phyloP scores from a whole-genome alignment of 1,139 yeast species.

The Nakaseomyces kungkrabaensis region DNA sequence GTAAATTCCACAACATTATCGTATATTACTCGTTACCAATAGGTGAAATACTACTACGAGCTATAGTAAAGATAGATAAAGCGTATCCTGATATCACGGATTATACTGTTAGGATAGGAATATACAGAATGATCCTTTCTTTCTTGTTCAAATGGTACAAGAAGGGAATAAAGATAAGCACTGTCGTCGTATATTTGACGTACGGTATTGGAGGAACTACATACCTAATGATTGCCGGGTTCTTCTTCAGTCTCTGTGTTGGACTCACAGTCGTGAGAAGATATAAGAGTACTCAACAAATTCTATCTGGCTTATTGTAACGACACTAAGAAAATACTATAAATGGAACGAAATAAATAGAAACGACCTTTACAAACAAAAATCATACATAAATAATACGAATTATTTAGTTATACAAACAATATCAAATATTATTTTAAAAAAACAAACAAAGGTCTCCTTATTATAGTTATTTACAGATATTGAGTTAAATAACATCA shows the following conservation, averaged over 20 bases:
- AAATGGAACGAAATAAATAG: background rate
- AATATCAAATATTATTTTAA: too few species aligned
- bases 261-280: conserved; percentile 21
- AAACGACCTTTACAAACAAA: too few species aligned
- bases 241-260: conserved; percentile 25
- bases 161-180: conserved; percentile 10
- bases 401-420: too few species aligned
- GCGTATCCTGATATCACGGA: conserved; percentile 1
- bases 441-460: too few species aligned
- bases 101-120: background rate
- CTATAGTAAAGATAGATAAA: background rate
- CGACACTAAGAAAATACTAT: background rate
- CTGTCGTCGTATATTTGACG: conserved; percentile 14
- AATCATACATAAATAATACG: too few species aligned
- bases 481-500: too few species aligned
- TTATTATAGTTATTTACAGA: too few species aligned
- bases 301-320: background rate
- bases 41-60: conserved; percentile 5
- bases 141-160: conserved; percentile 6
- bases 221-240: conserved; percentile 21
- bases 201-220: conserved; percentile 26
- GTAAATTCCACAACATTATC: conserved; percentile 26
- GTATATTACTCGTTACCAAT: conserved; percentile 20
- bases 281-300: conserved; percentile 13
- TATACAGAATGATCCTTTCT: conserved; percentile 4